Evolutionary conservation across 2,329 filamentous ascomycete genomes (phyloP), one percentile per base, ranked within the genome.

Genomic region (Calonectria henricotiae): DNA sequence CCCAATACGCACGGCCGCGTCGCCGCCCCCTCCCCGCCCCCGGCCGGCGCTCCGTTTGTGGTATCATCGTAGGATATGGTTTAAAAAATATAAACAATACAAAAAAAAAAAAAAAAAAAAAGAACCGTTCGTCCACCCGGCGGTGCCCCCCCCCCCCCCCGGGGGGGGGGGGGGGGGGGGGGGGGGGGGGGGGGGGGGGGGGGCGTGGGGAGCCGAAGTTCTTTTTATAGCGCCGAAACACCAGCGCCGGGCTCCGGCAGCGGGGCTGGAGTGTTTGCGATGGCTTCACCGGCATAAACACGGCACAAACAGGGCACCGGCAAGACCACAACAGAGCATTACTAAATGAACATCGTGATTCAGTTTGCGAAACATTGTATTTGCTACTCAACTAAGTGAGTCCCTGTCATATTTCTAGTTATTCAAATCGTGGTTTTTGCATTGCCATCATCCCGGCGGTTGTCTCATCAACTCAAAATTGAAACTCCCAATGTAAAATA

Each of bases 181-280:
- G n/a, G n/a, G n/a, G n/a, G n/a, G n/a, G n/a, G n/a, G n/a, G n/a
- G n/a, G n/a, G n/a, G n/a, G n/a, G n/a, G n/a, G 41, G 30, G 13
- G 49, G n/a, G 51, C 27, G 43, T n/a, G 64, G 7, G 30, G 12
- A 20, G 17, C 25, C 8, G 25, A 41, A 27, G n/a, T 12, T n/a
- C 1, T 20, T 5, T 20, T 32, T 4, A 39, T 46, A 25, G 27
- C n/a, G 11, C 30, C n/a, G 12, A 71, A 77, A 77, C 75, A 77
- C 75, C 70, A 77, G 17, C 62, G 35, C 62, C 54, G 39, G 74
- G 43, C 23, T 55, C 63, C 32, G 54, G 68, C n/a, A 54, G 69
- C 39, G 66, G 70, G 39, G 32, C 30, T 54, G 44, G 25, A 9
- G 37, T 44, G 41, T n/a, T 72, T 58, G 68, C 55, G 72, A 77